Evolutionary conservation across 2,329 filamentous ascomycete species (phyloP).

Genomic region (Sclerotinia glacialis): DNA sequence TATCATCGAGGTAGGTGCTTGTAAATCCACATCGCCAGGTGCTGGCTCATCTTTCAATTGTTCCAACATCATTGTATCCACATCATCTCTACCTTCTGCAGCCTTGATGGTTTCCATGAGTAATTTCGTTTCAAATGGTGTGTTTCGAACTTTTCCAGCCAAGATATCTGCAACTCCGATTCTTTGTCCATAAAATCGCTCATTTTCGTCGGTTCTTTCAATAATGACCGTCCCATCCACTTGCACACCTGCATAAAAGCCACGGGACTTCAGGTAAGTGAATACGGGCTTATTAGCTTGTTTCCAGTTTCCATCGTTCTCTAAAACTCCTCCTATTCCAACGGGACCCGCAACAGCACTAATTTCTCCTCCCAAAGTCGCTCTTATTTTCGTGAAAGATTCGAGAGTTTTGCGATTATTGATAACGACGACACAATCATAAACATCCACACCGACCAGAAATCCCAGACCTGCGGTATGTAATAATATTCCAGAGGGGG

Average conservation of each 20-base stretch:
- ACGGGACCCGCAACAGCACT: constrained; percentile 74
- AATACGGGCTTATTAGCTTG: constrained; percentile 67
- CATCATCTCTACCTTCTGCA: constrained; percentile 77
- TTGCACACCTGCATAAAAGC: constrained; percentile 83
- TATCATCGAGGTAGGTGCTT: constrained; percentile 40
- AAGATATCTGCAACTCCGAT: constrained; percentile 62
- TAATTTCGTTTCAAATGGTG: constrained; percentile 44
- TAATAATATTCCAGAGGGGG: constrained; percentile 83
- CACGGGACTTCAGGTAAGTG: constrained; percentile 85
- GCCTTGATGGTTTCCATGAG: constrained; percentile 74
- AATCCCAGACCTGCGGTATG: constrained; percentile 89
- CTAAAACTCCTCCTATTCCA: constrained; percentile 47
- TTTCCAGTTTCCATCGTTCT: constrained; percentile 43
- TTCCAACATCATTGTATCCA: constrained; percentile 66
- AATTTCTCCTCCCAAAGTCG: constrained; percentile 79
- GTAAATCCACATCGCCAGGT: constrained; percentile 69
- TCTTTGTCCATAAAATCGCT: constrained; percentile 73
- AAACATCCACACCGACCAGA: constrained; percentile 87
- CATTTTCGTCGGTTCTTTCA: constrained; percentile 84
- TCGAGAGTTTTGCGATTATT: constrained; percentile 82
- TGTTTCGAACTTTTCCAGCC: constrained; percentile 37
- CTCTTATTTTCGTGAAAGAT: constrained; percentile 73
- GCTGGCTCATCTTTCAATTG: constrained; percentile 63
- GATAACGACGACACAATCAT: constrained; percentile 91
- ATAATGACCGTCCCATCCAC: constrained; percentile 85